A percentile compares a stretch with the other conserved stretches of the same genome.
Evolutionary conservation across 441 rosid species (phyloP).

Genomic region (Macaranga tanarius): DNA sequence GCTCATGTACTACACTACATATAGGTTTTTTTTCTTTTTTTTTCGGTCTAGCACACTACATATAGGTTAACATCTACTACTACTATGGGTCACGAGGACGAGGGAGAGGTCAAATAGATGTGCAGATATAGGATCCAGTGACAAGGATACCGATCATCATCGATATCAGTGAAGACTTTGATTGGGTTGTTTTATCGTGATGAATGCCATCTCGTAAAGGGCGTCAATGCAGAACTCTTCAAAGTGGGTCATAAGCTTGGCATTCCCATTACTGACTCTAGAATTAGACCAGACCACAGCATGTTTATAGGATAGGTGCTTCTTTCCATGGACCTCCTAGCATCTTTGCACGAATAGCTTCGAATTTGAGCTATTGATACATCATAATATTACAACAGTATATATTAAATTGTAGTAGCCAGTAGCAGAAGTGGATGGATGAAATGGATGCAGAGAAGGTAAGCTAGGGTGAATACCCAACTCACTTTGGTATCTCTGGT

Average conservation of each 20-base stretch:
- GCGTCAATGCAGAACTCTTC: neutral
- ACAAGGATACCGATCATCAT: constrained; percentile 16
- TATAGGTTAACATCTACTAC: neutral
- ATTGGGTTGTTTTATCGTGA: neutral
- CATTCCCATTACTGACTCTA: neutral
- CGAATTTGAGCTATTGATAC: neutral
- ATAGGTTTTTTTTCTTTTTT: no score
- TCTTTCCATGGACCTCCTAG: neutral
- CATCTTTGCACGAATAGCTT: neutral
- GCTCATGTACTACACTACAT: no score
- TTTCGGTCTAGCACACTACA: no score
- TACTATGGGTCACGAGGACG: no score
- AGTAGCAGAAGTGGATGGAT: no score
- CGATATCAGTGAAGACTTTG: neutral
- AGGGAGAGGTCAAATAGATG: neutral
- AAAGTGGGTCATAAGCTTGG: neutral
- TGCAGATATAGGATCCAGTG: neutral
- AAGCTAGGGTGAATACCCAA: no score
- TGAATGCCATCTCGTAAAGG: neutral
- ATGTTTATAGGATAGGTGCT: neutral
- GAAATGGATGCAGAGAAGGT: no score
- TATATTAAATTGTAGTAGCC: no score
- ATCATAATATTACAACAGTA: neutral
- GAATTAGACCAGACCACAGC: neutral
- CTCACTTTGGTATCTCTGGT: no score